phyloP scores from a whole-genome alignment of 345 rosid genomes.

The Durio zibethinus region DNA sequence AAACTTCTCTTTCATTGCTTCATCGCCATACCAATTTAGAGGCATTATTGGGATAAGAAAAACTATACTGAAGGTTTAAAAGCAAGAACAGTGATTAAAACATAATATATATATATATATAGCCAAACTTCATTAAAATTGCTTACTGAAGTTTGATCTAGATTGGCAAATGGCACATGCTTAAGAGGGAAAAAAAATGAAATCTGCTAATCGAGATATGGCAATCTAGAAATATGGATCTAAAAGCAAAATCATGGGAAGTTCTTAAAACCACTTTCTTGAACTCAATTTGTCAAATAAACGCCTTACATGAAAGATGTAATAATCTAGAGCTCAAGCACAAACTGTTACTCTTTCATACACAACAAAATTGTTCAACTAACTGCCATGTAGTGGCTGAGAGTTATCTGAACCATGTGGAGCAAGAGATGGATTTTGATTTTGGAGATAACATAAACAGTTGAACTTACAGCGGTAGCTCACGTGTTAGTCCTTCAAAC shows the following conservation, averaged over 20 bases:
- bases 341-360: not conserved
- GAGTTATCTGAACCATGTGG: not conserved
- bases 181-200: not conserved
- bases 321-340: constrained; percentile 7
- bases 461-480: constrained; percentile 67
- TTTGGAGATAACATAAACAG: constrained; percentile 12
- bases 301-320: not conserved
- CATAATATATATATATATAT: not conserved
- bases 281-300: not conserved
- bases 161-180: not conserved
- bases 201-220: not conserved
- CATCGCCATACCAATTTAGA: not conserved
- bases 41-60: too few relatives aligned
- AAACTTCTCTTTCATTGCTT: not conserved
- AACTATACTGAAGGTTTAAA: not conserved
- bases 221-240: not conserved
- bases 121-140: not conserved
- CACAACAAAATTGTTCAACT: not conserved
- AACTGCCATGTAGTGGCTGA: not conserved
- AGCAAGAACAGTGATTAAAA: not conserved
- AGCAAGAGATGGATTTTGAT: not conserved
- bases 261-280: not conserved
- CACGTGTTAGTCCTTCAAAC: constrained; percentile 75
- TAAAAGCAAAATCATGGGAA: not conserved
- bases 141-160: not conserved